Evolutionary conservation across 805 yeast genomes (phyloP), one percentile per base, ranked within the genome.

Genomic region (Limtongozyma cylindracea): DNA sequence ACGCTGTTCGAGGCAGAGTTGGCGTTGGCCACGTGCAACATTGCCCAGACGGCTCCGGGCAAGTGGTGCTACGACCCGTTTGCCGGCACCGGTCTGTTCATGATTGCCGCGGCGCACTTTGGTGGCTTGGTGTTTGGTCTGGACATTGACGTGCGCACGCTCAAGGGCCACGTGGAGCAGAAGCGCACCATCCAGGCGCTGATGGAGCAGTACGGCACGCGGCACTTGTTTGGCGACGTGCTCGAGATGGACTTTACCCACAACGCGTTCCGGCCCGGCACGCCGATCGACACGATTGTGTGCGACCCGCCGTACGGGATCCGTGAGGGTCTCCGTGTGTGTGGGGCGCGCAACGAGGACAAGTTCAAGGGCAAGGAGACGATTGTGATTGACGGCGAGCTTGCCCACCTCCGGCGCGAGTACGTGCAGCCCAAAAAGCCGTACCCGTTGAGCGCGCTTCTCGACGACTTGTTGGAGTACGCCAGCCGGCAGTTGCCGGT

Each of bases 281-380:
- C 88, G 12, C 37, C 31, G 13, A 54, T 88, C 9, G 94, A 88
- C 38, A 56, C 74, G 1, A 84, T 88, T 4, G 61, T 84, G 2
- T 80, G 95, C 38, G 98, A 88, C 44, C 98, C 98, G 2, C 98
- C 98, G 0, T 88, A 88, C 41, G 98, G 98, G 8, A 91, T 88
- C 3, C 56, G 98, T 32, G 98, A 88, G 42, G 92, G 96, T 3
- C 59, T 88, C 24, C 80, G 78, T 39, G 93, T 80, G 1, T 63
- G 91, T 24, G 98, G 98, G 4, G 73, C 91, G 4, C 65, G 59
- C 29, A 44, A 58, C 28, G 60, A 69, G 22, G 68, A 69, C 2
- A 63, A 59, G 34, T 71, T 71, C 19, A 59, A 47, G 7, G 91
- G 84, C 0, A 62, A 76, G 32, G 91, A 77, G 36, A 46, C 60